Evolutionary conservation across 2,329 filamentous ascomycete genomes (phyloP).

Genomic region (Fusarium goolgardi): DNA sequence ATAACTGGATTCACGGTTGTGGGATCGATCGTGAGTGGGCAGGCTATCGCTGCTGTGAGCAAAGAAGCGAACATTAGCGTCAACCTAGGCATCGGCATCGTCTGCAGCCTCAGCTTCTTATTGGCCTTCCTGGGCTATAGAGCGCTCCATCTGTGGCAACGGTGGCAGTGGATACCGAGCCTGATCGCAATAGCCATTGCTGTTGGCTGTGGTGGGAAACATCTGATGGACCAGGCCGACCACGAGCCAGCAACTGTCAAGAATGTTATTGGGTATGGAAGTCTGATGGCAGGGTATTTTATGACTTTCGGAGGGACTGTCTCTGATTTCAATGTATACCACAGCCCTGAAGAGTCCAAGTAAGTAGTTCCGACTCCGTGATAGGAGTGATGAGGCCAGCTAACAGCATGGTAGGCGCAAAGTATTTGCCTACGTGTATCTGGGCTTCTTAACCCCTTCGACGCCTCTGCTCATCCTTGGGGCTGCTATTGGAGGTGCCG

Average conservation of each 20-base stretch:
- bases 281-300: constrained; percentile 64
- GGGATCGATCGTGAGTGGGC: constrained; percentile 67
- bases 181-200: constrained; percentile 63
- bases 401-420: constrained; percentile 46
- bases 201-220: constrained; percentile 64
- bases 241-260: constrained; percentile 52
- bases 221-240: constrained; percentile 60
- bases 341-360: constrained; percentile 47
- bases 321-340: constrained; percentile 69
- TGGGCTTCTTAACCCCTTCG: constrained; percentile 58
- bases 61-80: constrained; percentile 58
- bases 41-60: constrained; percentile 62
- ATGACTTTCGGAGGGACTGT: constrained; percentile 66
- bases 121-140: constrained; percentile 67
- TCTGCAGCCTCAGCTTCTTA: constrained; percentile 63
- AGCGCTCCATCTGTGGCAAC: constrained; percentile 65
- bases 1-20: constrained; percentile 69
- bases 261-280: constrained; percentile 59
- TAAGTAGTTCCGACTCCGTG: constrained; percentile 8
- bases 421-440: constrained; percentile 55
- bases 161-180: constrained; percentile 68
- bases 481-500: constrained; percentile 53
- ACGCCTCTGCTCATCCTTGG: constrained; percentile 54
- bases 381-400: constrained; percentile 48
- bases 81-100: constrained; percentile 67